Percentiles rank a stretch among this genome's conserved stretches.
Conservation (phyloP, 371 early-diverging fungal species). For the Amoeboaphelidium protococcarum region DNA sequence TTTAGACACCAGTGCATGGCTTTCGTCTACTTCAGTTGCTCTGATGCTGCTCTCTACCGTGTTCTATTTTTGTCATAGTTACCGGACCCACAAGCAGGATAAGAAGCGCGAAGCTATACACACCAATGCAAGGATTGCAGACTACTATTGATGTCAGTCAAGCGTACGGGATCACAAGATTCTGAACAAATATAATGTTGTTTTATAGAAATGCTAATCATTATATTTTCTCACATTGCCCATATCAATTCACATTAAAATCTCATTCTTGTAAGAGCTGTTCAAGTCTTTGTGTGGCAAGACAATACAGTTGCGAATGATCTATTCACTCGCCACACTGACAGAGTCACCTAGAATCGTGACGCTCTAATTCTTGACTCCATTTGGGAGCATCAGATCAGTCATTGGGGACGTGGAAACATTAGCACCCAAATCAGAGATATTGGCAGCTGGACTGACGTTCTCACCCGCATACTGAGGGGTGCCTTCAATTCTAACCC, state of each 20-base stretch:
- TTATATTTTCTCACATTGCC: background rate
- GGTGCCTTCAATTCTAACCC: constrained; percentile 79
- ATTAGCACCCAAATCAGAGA: background rate
- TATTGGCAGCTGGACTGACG: constrained; percentile 28
- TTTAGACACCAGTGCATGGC: too few relatives aligned
- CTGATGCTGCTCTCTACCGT: too few relatives aligned
- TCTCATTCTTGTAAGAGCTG: background rate
- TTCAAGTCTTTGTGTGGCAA: constrained; percentile 61
- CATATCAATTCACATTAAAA: background rate
- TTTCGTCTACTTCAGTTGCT: too few relatives aligned
- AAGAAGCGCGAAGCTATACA: too few relatives aligned
- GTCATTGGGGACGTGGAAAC: constrained; percentile 4
- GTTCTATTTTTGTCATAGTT: too few relatives aligned
- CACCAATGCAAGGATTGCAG: too few relatives aligned
- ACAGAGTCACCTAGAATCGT: constrained; percentile 74
- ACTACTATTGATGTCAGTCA: too few relatives aligned
- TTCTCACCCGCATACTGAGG: constrained; percentile 19
- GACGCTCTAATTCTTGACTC: constrained; percentile 67
- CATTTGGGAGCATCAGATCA: constrained; percentile 28
- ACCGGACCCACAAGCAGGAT: too few relatives aligned
- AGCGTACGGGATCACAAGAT: too few relatives aligned
- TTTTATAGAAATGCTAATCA: too few relatives aligned
- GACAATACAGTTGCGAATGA: constrained; percentile 84
- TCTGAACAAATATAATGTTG: too few relatives aligned
- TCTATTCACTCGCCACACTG: constrained; percentile 58